A percentile compares a stretch with the other conserved stretches of the same genome.
phyloP scores from a whole-genome alignment of 2,329 filamentous ascomycete species.

The Uncinocarpus reesii region DNA sequence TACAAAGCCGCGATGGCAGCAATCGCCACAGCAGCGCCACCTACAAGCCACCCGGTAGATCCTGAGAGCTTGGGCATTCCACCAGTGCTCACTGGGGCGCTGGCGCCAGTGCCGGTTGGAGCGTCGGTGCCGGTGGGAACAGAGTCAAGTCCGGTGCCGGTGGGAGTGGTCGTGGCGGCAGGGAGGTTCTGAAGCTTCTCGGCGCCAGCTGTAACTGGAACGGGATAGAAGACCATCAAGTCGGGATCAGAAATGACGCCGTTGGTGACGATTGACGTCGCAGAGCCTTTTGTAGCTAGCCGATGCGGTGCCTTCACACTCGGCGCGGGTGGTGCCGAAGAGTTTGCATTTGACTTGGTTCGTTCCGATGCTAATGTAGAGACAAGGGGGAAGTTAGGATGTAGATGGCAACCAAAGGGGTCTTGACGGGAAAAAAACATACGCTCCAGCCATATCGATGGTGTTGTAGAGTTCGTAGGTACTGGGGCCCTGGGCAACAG shows the following conservation, averaged over 20 bases:
- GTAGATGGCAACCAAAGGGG: not conserved
- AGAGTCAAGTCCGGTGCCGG: too few species aligned
- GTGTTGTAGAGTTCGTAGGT: constrained; percentile 5
- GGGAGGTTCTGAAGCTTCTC: constrained; percentile 12
- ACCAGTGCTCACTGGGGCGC: constrained; percentile 4
- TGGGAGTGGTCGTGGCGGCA: not conserved
- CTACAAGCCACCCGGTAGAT: constrained; percentile 7
- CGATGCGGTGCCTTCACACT: not conserved
- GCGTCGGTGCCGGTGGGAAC: not conserved
- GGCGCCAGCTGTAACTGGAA: constrained; percentile 13
- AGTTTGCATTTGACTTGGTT: constrained; percentile 3
- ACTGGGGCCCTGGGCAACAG: constrained; percentile 6
- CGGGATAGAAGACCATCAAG: not conserved
- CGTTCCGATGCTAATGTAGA: not conserved
- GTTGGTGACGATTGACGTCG: not conserved
- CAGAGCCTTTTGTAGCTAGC: not conserved
- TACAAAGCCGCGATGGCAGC: constrained; percentile 9
- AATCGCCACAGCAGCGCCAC: constrained; percentile 8
- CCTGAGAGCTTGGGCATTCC: constrained; percentile 10
- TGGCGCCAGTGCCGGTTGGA: not conserved
- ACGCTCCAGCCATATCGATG: not conserved
- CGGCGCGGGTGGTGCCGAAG: constrained; percentile 7
- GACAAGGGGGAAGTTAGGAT: not conserved
- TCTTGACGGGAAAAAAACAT: not conserved
- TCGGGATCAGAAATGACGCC: not conserved